Conservation (phyloP, 2,329 filamentous ascomycete species). For the Colletotrichum incanum region DNA sequence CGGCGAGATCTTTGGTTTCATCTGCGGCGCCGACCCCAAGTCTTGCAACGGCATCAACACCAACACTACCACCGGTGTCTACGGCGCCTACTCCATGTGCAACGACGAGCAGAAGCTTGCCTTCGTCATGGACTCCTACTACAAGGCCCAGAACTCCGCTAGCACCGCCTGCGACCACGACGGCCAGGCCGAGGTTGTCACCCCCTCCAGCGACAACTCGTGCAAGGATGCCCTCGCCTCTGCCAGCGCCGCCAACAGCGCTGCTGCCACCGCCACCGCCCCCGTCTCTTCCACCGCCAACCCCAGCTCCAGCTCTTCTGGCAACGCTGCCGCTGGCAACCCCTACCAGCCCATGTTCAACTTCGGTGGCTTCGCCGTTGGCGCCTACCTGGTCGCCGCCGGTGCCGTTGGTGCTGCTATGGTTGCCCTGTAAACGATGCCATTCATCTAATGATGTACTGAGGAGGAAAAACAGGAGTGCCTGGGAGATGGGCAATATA, state of each 20-base stretch:
- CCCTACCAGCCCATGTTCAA: conserved; percentile 60
- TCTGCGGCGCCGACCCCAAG: conserved; percentile 73
- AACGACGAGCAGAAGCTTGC: conserved; percentile 78
- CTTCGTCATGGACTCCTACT: conserved; percentile 83
- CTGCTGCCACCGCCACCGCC: conserved; percentile 63
- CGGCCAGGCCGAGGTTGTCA: conserved; percentile 73
- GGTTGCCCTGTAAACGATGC: conserved; percentile 65
- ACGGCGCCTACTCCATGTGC: conserved; percentile 87
- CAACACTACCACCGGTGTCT: conserved; percentile 78
- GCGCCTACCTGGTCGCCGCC: conserved; percentile 68
- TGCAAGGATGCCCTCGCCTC: conserved; percentile 74
- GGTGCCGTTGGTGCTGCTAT: conserved; percentile 68
- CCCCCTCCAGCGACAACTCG: conserved; percentile 60
- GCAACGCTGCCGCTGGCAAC: conserved; percentile 46
- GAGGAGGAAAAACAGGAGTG: conserved; percentile 24
- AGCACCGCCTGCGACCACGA: conserved; percentile 79
- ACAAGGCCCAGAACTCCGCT: conserved; percentile 68
- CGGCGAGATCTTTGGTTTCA: conserved; percentile 79
- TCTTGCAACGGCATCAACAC: conserved; percentile 79
- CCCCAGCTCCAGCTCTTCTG: conserved; percentile 36
- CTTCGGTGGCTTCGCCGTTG: conserved; percentile 64
- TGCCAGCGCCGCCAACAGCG: conserved; percentile 71
- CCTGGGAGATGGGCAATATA: conserved; percentile 14
- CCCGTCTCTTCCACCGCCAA: conserved; percentile 53
- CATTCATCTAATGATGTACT: conserved; percentile 1